Evolutionary conservation across 1,284 basidiomycete genomes (phyloP).

Genomic region (Bjerkandera adusta): DNA sequence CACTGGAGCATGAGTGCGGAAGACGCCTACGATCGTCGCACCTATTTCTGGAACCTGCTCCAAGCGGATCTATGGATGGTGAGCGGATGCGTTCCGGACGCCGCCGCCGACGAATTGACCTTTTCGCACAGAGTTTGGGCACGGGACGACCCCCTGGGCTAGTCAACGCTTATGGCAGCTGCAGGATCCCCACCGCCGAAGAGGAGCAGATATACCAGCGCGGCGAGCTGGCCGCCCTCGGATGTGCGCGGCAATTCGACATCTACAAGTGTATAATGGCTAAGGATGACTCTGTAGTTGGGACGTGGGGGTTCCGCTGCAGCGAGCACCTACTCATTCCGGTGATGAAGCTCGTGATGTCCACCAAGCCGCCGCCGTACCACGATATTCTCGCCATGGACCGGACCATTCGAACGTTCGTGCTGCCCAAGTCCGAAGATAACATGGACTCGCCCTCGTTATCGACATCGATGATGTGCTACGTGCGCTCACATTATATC

Average conservation of each 20-base stretch:
- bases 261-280: slow-evolving; percentile 8
- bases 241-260: slow-evolving; percentile 36
- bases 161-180: slow-evolving; percentile 38
- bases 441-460: slow-evolving; percentile 21
- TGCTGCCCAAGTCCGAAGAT: slow-evolving; percentile 25
- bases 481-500: slow-evolving; percentile 43
- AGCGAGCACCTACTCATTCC: slow-evolving; percentile 41
- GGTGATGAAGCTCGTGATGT: slow-evolving; percentile 38
- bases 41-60: slow-evolving; percentile 55
- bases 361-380: slow-evolving; percentile 43
- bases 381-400: slow-evolving; percentile 43
- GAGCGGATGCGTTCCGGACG: slow-evolving; percentile 11
- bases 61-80: slow-evolving; percentile 46
- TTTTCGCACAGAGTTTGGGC: slow-evolving; percentile 39
- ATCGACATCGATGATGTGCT: slow-evolving; percentile 41
- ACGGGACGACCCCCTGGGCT: slow-evolving; percentile 49
- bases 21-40: slow-evolving; percentile 50
- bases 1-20: slow-evolving; percentile 47
- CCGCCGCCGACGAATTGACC: slow-evolving; percentile 8
- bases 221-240: slow-evolving; percentile 40
- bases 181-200: slow-evolving; percentile 40
- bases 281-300: slow-evolving; percentile 31
- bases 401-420: slow-evolving; percentile 39
- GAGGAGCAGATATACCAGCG: slow-evolving; percentile 42
- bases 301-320: slow-evolving; percentile 44